Base-by-base conservation (phyloP, 2,329 filamentous ascomycete genomes). In the Pyrenochaeta sp. region DNA sequence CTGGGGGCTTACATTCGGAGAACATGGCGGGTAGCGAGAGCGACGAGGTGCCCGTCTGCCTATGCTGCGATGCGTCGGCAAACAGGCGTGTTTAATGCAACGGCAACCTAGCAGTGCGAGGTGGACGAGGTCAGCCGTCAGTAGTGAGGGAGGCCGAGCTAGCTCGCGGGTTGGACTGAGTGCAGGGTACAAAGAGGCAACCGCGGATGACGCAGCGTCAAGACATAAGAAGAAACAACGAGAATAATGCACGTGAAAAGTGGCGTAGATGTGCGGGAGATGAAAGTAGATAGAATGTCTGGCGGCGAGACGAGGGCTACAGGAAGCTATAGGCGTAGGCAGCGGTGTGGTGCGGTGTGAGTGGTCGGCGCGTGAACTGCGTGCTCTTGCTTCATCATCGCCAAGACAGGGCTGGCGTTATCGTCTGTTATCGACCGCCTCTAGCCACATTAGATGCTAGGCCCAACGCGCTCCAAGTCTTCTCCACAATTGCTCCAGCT, bases 1-100 rank as follows among this genome's bases (percentile, higher is more conserved):
- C 21, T 43, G 52, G 42, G 32, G 46, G 79, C 89, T 76, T 81
- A 95, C 90, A 96, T 85, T 96, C 90, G 44, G 90, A 96, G 76
- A 90, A 90, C 88, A 91, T 90, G 71, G 53, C 48, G 55, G 51
- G 45, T 43, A 39, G 48, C 22, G n/a, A 31, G 15, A 41, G 21
- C 37, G 19, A 40, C 41, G 35, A 35, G 37, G 38, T 48, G 55
- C 44, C 44, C 36, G 47, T 54, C 42, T 53, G 53, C 49, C 49
- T 50, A 40, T 39, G 37, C 51, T 55, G 48, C 55, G 59, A 49
- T 49, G 32, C 44, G 43, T 46, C 38, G 48, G 31, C 27, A 46
- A 39, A 44, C 51, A 53, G 54, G 44, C 36, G 55, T 47, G 18
- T 55, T 48, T 63, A 53, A 46, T 30, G 44, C 15, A 52, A 48